phyloP scores from a whole-genome alignment of 1,284 basidiomycete species.

The Cutaneotrichosporon arboriforme region DNA sequence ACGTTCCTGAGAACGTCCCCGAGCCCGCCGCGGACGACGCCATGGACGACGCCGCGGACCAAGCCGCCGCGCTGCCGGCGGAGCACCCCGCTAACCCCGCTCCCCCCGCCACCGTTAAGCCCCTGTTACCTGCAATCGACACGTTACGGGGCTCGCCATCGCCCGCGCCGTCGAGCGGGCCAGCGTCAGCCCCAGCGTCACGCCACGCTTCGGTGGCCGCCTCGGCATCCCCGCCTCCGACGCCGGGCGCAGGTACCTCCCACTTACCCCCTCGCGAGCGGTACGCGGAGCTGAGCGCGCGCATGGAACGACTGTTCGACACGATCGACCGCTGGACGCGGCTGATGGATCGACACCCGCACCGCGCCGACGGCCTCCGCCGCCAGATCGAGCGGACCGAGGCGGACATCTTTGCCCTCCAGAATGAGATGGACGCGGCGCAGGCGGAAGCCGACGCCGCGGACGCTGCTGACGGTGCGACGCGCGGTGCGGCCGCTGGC shows the following conservation, averaged over 20 bases:
- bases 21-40: too few relatives aligned
- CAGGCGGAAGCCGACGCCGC: background rate
- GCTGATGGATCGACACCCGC: background rate
- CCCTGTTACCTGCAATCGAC: too few relatives aligned
- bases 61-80: too few relatives aligned
- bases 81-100: too few relatives aligned
- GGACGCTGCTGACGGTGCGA: too few relatives aligned
- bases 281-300: background rate
- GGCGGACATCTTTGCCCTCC: background rate
- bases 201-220: background rate
- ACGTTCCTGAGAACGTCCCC: too few relatives aligned
- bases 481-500: too few relatives aligned
- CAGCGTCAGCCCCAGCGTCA: background rate
- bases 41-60: too few relatives aligned
- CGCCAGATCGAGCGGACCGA: constrained; percentile 2
- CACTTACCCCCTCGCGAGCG: background rate
- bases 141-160: too few relatives aligned
- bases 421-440: background rate
- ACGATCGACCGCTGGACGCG: background rate
- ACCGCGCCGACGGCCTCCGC: background rate
- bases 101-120: too few relatives aligned
- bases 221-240: background rate
- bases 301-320: background rate
- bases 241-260: background rate
- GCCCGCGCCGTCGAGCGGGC: too few relatives aligned